A percentile compares a stretch with the other conserved stretches of the same genome.
Evolutionary conservation across 106 monocot genomes (phyloP).

Genomic region (Platanthera zijinensis): DNA sequence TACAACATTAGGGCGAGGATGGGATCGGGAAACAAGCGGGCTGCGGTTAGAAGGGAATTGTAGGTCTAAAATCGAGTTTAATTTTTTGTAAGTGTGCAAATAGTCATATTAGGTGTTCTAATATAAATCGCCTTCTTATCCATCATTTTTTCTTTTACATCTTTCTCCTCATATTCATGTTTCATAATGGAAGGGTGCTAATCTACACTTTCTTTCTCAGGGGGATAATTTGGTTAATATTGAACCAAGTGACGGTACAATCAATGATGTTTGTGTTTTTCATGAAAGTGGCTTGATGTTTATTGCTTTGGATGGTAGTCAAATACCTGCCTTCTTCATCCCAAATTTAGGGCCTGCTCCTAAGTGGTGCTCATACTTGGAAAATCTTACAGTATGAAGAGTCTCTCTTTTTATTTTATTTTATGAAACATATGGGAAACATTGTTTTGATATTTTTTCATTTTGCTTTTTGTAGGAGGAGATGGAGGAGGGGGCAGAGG

Average conservation of each 20-base stretch:
- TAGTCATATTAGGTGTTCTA: too few relatives aligned
- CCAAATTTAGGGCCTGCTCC: slow-evolving; percentile 90
- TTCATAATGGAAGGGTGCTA: neutral
- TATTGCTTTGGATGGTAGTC: slow-evolving; percentile 68
- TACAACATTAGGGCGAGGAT: too few relatives aligned
- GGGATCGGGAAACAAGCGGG: too few relatives aligned
- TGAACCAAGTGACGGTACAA: slow-evolving; percentile 60
- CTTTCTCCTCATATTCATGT: neutral
- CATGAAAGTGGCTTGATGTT: slow-evolving; percentile 80
- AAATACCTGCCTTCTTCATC: slow-evolving; percentile 82
- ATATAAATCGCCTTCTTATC: neutral
- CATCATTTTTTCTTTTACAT: neutral
- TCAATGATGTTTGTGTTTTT: slow-evolving; percentile 84
- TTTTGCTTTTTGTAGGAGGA: slow-evolving; percentile 57
- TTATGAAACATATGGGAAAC: neutral
- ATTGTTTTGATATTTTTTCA: neutral
- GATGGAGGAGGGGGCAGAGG: slow-evolving; percentile 70
- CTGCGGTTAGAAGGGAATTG: too few relatives aligned
- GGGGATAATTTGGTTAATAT: slow-evolving; percentile 80
- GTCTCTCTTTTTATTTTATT: slow-evolving; percentile 1
- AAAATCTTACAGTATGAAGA: slow-evolving; percentile 57
- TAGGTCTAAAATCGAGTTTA: too few relatives aligned
- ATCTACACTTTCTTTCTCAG: slow-evolving; percentile 26
- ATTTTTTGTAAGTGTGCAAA: too few relatives aligned
- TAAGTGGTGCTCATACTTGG: slow-evolving; percentile 86